Base-by-base conservation (phyloP, 1,139 yeast genomes). In the Geotrichum bryndzae region DNA sequence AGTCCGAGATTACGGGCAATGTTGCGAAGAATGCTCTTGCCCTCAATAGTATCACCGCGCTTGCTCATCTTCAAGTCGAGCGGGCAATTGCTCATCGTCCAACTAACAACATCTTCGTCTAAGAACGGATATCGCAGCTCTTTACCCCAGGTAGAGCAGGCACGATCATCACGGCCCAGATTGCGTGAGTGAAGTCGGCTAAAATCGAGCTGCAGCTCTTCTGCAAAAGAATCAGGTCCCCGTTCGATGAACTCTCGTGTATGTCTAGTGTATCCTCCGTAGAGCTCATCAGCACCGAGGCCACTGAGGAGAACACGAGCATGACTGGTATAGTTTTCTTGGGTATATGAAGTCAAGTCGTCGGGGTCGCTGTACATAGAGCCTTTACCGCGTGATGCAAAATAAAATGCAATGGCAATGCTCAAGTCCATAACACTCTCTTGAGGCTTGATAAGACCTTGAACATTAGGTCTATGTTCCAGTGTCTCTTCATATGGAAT, bases 261-360 rank as follows among this genome's bases (percentile, higher is more conserved):
- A 70, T 89, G 96, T 50, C 96, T 75, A 1, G 90, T 88, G 72
- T 94, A 94, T 0, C 99, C 99, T 0, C 96, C 99, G 77, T 88
- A 91, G 35, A 84, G 76, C 74, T 94, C 99, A 74, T 94, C 99
- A 0, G 99, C 99, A 0, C 99, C 99, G n/a, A 94, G 79, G 0
- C 99, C 99, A 63, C 96, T 89, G 53, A 95, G 78, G 11, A 92
- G 74, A 0, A 92, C 96, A 66, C 85, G 84, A 11, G 90, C 83
- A 8, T 74, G 72, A 18, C 92, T 82, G 3, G 70, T 67, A 67
- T 83, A 85, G 2, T 68, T 59, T 4, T 61, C 66, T 35, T n/a
- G 15, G n/a, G 27, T 22, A 11, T 61, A 62, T 2, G 56, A 57
- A 2, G 53, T 29, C 8, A 41, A n/a, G 48, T 41, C 48, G 5